phyloP scores from a whole-genome alignment of 1,139 yeast genomes.

The Candida glucosophila region DNA sequence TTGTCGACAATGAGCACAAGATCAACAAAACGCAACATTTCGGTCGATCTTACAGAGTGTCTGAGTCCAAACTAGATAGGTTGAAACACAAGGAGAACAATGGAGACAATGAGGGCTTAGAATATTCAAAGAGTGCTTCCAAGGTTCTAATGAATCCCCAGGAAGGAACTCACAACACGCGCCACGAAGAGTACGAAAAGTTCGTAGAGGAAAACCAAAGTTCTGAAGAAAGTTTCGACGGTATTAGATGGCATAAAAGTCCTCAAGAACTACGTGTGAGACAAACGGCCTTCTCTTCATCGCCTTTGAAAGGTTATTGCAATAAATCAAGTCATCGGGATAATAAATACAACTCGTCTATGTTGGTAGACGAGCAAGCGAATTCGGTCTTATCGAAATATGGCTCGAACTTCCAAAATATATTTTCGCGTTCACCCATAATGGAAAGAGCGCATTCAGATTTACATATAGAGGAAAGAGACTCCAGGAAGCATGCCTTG shows the following conservation, averaged over 20 bases:
- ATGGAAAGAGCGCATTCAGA: constrained; percentile 21
- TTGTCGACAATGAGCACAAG: too few relatives aligned
- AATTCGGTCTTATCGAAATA: constrained; percentile 31
- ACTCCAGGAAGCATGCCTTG: constrained; percentile 3
- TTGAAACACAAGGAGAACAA: too few relatives aligned
- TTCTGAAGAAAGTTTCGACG: constrained; percentile 41
- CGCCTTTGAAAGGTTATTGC: constrained; percentile 24
- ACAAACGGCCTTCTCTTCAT: constrained; percentile 17
- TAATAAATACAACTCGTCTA: too few relatives aligned
- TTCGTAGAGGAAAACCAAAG: constrained; percentile 22
- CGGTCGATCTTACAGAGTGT: too few relatives aligned
- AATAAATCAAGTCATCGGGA: too few relatives aligned
- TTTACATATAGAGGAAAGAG: constrained; percentile 11
- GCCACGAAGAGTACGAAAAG: too few relatives aligned
- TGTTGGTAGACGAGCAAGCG: constrained; percentile 23
- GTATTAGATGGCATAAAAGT: constrained; percentile 33
- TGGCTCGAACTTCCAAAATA: constrained; percentile 23
- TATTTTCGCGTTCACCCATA: constrained; percentile 17
- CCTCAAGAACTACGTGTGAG: constrained; percentile 11
- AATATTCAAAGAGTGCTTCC: too few relatives aligned
- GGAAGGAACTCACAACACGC: too few relatives aligned
- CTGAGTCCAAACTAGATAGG: too few relatives aligned
- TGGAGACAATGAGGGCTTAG: too few relatives aligned
- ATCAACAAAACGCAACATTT: too few relatives aligned
- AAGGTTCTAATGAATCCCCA: too few relatives aligned